These are phyloP conservation scores for Citeromyces matritensis DNA, from an alignment of 805 yeast species.

Conservation along the genomic window DNA sequence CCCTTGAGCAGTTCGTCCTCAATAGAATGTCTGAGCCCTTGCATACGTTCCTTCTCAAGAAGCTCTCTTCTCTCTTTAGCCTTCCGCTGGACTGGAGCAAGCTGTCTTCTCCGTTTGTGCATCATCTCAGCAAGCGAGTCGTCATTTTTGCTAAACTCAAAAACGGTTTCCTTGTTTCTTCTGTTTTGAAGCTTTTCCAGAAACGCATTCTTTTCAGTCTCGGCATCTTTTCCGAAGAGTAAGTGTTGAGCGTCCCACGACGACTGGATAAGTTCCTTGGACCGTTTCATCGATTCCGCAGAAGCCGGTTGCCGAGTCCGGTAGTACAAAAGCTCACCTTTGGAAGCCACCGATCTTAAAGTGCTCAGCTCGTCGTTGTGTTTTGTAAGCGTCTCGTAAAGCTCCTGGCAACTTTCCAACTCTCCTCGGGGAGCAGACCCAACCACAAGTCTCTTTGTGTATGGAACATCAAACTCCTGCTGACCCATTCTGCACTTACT, in stretches of 20 bases:
- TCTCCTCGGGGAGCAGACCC: constrained; percentile 70
- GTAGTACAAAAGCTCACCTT: constrained; percentile 80
- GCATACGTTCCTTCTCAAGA: constrained; percentile 56
- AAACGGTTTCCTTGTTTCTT: constrained; percentile 75
- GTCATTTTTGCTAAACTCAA: constrained; percentile 67
- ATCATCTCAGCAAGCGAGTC: constrained; percentile 67
- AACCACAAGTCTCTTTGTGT: constrained; percentile 61
- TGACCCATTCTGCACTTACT: constrained; percentile 33
- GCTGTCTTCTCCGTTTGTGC: constrained; percentile 73
- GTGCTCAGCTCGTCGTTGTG: constrained; percentile 55
- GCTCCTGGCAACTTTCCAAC: constrained; percentile 60
- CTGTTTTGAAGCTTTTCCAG: constrained; percentile 61
- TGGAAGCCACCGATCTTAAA: constrained; percentile 54
- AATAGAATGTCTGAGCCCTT: constrained; percentile 58
- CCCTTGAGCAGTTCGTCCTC: constrained; percentile 60
- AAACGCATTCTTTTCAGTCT: constrained; percentile 57
- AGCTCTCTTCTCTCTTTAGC: constrained; percentile 58
- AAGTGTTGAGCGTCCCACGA: constrained; percentile 81
- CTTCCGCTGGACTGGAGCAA: constrained; percentile 76
- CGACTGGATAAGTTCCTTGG: constrained; percentile 57
- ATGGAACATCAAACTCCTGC: constrained; percentile 46
- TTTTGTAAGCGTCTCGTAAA: constrained; percentile 42
- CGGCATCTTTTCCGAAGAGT: constrained; percentile 62
- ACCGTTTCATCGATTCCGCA: constrained; percentile 67
- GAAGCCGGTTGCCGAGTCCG: constrained; percentile 84